Evolutionary conservation across 208 protist genomes (phyloP), one percentile per base, ranked within the genome.

Genomic region (Crithidia fasciculata): DNA sequence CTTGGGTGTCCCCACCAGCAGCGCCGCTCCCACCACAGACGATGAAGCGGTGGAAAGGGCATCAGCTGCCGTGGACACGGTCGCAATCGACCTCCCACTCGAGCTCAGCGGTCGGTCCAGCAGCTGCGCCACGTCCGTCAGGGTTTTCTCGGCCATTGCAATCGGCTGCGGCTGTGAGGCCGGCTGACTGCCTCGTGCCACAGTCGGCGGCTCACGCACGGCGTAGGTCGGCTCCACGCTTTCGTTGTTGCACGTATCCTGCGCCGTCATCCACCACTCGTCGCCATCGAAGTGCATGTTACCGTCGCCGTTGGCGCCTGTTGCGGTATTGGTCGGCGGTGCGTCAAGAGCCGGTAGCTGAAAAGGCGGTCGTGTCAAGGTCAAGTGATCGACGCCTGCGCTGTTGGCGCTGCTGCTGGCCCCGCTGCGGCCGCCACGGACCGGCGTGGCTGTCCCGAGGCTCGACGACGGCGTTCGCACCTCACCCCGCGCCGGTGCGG

Each of bases 201-300:
- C 8, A 19, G 5, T 40, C 4, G 60, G 28, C 40, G 10, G 64
- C 12, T n/a, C 50, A 6, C 15, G 15, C 4, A 37, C 28, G 2
- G 52, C 44, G 52, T 59, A 69, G 10, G 40, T 69, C 9, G 64
- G 64, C 64, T 69, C 64, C 6, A 3, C 49, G 12, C 28, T 68
- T 7, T 5, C 43, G 50, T 18, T 57, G 19, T 3, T 43, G 49
- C 12, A 8, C 8, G 7, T 5, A 18, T 55, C 50, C 15, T 55
- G 47, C 47, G 52, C 41, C 5, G 16, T 59, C 52, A 50, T 69
- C 64, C 64, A 69, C 64, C 64, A 69, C 39, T 69, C 52, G 4
- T 59, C 64, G 1, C 28, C 28, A 1, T 28, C 28, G 28, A 28
- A 28, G 28, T 28, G 28, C 28, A 28, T 28, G 28, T 28, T 28